These are phyloP conservation scores for Pythium myriotylum DNA, from an alignment of 352 stramenopile species.

Conservation along the genomic window DNA sequence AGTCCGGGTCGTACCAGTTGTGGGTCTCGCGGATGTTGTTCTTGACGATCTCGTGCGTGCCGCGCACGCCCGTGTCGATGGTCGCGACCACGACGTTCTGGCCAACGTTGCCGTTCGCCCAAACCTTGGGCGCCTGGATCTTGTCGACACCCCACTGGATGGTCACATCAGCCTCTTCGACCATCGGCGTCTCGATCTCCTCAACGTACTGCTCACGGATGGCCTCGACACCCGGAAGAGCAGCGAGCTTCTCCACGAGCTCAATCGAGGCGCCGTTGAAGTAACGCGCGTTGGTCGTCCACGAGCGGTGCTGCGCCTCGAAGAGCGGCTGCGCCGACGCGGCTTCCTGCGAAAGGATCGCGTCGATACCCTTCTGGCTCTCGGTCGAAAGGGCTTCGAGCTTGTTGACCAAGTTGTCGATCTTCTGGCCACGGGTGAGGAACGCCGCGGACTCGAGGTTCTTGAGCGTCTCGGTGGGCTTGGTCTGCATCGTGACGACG, in stretches of 20 bases:
- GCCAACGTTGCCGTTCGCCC: conserved; percentile 21
- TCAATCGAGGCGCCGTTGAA: conserved; percentile 21
- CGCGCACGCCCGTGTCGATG: conserved; percentile 33
- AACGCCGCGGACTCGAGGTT: conserved; percentile 7
- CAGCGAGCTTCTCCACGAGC: conserved; percentile 27
- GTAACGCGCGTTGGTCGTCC: conserved; percentile 23
- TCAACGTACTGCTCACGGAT: conserved; percentile 18
- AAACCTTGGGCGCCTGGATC: conserved; percentile 20
- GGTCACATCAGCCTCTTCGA: not conserved
- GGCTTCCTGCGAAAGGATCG: conserved; percentile 1
- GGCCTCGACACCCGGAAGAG: conserved; percentile 13
- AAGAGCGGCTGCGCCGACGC: conserved; percentile 8
- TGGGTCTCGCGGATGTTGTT: conserved; percentile 12
- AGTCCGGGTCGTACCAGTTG: conserved; percentile 28
- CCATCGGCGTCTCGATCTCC: not conserved
- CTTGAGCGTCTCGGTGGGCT: conserved; percentile 4
- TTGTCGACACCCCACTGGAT: conserved; percentile 24
- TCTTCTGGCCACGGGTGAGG: conserved; percentile 13
- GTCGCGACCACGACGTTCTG: conserved; percentile 20
- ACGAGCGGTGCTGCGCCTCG: conserved; percentile 16
- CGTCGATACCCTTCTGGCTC: conserved; percentile 10
- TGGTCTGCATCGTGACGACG: conserved; percentile 9
- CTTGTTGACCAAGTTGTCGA: conserved; percentile 16
- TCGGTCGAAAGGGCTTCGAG: not conserved
- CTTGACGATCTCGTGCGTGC: conserved; percentile 20